phyloP scores from a whole-genome alignment of 2,329 filamentous ascomycete species.

The Fusarium sp. region DNA sequence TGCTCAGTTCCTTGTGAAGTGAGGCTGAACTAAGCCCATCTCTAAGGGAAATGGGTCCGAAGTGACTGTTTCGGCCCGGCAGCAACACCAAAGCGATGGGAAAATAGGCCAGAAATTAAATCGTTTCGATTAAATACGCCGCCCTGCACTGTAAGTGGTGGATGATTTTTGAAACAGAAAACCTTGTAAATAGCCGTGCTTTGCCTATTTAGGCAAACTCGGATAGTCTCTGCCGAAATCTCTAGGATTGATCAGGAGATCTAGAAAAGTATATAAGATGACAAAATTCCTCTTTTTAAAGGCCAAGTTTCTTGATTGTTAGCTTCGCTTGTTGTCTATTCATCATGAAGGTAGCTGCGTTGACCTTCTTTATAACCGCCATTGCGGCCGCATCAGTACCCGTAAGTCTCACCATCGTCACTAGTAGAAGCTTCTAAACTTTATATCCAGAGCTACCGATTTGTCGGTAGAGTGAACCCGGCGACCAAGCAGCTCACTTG shows the following conservation, averaged over 20 bases:
- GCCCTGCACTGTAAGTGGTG: conserved; percentile 15
- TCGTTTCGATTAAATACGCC: not conserved
- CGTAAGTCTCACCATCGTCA: not conserved
- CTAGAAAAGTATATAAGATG: not conserved
- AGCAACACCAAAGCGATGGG: not conserved
- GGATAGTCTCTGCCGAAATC: conserved; percentile 22
- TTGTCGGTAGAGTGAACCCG: conserved; percentile 58
- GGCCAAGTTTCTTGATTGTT: too few species aligned
- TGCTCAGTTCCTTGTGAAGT: too few species aligned
- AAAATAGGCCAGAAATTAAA: not conserved
- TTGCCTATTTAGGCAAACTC: conserved; percentile 25
- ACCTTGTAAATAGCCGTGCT: not conserved
- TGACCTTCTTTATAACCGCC: conserved; percentile 6
- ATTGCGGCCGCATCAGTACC: conserved; percentile 12
- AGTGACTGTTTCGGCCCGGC: not conserved
- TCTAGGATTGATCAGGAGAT: not conserved
- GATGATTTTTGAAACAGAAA: conserved; percentile 16
- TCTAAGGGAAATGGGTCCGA: not conserved
- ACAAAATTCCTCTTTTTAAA: not conserved
- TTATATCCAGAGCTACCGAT: conserved; percentile 25
- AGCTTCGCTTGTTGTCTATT: not conserved
- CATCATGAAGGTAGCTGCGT: conserved; percentile 12
- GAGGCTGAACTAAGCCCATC: not conserved
- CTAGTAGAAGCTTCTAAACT: not conserved
- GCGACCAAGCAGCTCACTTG: conserved; percentile 58